Evolutionary conservation across 257 asterid species (phyloP), one percentile per base, ranked within the genome.

Genomic region (Thymus mandschuricus): DNA sequence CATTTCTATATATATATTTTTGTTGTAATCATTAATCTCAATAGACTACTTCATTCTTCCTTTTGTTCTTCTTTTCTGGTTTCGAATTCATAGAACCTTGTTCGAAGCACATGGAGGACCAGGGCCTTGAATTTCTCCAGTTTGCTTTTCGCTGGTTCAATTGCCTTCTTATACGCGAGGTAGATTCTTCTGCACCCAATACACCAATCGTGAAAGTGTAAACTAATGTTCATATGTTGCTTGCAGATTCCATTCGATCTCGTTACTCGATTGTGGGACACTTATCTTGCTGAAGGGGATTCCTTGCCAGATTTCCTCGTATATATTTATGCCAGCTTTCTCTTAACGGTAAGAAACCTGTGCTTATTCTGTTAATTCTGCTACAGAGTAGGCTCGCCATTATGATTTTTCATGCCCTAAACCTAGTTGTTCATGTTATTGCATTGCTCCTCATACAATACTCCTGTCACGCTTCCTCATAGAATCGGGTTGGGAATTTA

Each of bases 141-240:
- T 94, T 94, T 84, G 88, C 98, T 72, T 94, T 94, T 83, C 97
- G 99, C 69, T 94, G 99, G 99, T 93, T 91, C 85, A 94, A 91
- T 69, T 94, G 99, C 79, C 95, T 94, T 54, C 90, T 91, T 60
- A 94, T 91, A 75, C 97, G 97, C 1, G 99, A 94, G 98, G 98
- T 93, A 51, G 65, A 35, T 73, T 4, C 45, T 8, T 8, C 21
- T 5, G 35, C 5, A 21, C 68, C 27, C 51, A 40, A 41, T 27
- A 40, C 21, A 10, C 31, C 21, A 33, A 28, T 10, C 30, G 5
- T 58, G 12, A 60, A 60, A 38, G 66, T 21, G 1, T n/a, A 60
- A 21, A 10, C 15, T 27, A 43, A 62, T 41, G 52, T 29, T 43
- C 28, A 9, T 60, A 45, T 6, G 60, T 85, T 48, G 33, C 75